Evolutionary conservation across 1,284 basidiomycete species (phyloP), one percentile per base, ranked within the genome.

Genomic region (Malassezia obtusa): DNA sequence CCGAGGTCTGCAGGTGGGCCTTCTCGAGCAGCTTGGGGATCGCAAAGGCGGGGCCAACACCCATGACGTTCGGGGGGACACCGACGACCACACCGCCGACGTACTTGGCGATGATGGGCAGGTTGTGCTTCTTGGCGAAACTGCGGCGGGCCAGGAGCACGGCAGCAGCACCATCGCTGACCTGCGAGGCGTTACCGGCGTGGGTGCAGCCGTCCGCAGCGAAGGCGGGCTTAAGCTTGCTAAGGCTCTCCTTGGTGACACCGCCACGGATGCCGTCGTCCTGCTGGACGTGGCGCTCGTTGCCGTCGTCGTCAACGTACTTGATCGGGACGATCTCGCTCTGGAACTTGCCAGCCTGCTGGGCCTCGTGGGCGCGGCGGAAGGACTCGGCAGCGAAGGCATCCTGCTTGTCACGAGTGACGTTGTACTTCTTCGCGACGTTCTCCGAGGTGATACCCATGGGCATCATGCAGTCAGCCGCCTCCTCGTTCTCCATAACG

Each of bases 391-490:
- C 88, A 9, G 89, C 84, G 67, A 92, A 94, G 45, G 78, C 80
- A 77, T 94, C 90, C 76, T 92, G 89, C 41, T 76, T 77, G 40
- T 78, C 78, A 51, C 90, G 85, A 38, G 84, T 77, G 70, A 95
- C 81, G 61, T 79, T 78, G 77, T 80, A 90, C 59, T 88, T 80
- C 39, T 79, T 76, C 19, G 89, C 88, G 59, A 96, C 91, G 54
- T 96, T 96, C 79, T 96, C 92, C 22, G 89, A 94, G 45, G 90
- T 92, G 77, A 89, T 85, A 61, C 91, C 90, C 90, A 95, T 95
- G 50, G 92, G 92, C 60, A 92, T 80, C 19, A 92, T 79, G 76
- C 91, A 95, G 79, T 98, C 90, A 57, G 84, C 82, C 2, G 94
- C 83, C 69, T 89, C 85, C 64, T 84, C 79, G 76, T 82, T 83